Evolutionary conservation across 2,329 filamentous ascomycete genomes (phyloP).

Genomic region (Monosporascus sp.): DNA sequence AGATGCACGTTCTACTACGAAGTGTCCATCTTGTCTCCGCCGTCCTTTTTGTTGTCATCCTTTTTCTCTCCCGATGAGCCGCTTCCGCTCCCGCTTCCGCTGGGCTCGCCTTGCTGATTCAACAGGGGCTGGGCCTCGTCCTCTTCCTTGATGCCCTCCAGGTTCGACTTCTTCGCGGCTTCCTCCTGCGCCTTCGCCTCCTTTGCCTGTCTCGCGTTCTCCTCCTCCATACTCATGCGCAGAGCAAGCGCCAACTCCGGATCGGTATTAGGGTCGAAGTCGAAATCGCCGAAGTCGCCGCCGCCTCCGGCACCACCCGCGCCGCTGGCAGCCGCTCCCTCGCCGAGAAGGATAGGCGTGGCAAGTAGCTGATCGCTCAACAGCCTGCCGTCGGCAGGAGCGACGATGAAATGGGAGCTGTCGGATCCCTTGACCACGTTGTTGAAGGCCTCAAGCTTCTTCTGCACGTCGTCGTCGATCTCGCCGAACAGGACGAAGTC

Average conservation of each 20-base stretch:
- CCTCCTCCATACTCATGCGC: conserved; percentile 97
- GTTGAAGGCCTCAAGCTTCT: conserved; percentile 92
- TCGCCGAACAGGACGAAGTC: conserved; percentile 96
- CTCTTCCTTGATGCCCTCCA: conserved; percentile 80
- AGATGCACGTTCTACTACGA: conserved; percentile 45
- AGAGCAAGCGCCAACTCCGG: conserved; percentile 91
- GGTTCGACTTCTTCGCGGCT: conserved; percentile 64
- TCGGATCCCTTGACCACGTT: conserved; percentile 87
- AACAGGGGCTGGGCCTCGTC: conserved; percentile 63
- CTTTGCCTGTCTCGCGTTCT: conserved; percentile 89
- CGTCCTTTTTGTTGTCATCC: conserved; percentile 47
- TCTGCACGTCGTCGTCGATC: conserved; percentile 78
- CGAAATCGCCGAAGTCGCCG: conserved; percentile 70
- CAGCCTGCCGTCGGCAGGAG: conserved; percentile 85
- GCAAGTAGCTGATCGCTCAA: conserved; percentile 88
- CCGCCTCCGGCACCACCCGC: conserved; percentile 53
- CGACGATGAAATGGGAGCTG: conserved; percentile 83
- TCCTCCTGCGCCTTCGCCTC: conserved; percentile 71
- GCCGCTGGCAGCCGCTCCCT: conserved; percentile 56
- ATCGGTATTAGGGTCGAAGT: conserved; percentile 85
- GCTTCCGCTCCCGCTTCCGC: conserved; percentile 43
- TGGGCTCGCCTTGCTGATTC: conserved; percentile 58
- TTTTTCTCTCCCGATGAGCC: conserved; percentile 36
- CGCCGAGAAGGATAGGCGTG: conserved; percentile 83
- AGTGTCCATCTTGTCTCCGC: conserved; percentile 84